Evolutionary conservation across 129 eudicot species (phyloP).

Genomic region (Lactuca saligna): DNA sequence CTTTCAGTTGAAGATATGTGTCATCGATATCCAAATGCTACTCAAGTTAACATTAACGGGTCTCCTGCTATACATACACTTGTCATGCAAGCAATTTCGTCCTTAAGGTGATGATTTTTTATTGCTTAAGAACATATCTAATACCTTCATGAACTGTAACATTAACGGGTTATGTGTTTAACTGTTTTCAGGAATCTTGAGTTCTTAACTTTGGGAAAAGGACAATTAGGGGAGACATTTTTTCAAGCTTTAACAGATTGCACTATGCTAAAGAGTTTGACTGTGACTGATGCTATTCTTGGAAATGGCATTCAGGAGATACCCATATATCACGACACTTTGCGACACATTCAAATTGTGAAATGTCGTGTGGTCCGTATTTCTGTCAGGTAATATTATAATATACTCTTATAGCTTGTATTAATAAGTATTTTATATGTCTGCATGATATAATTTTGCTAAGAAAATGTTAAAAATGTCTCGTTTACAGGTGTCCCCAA

Average conservation of each 20-base stretch:
- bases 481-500: conserved; percentile 78
- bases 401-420: conserved; percentile 8
- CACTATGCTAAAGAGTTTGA: conserved; percentile 65
- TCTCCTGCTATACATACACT: conserved; percentile 61
- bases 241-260: conserved; percentile 77
- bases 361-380: conserved; percentile 90
- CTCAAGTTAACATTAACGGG: conserved; percentile 67
- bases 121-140: not conserved
- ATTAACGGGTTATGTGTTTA: conserved; percentile 26
- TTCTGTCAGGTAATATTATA: conserved; percentile 60
- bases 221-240: conserved; percentile 81
- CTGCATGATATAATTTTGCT: conserved; percentile 5
- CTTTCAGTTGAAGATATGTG: conserved; percentile 92
- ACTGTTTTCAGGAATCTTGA: conserved; percentile 69
- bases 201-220: conserved; percentile 76
- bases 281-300: conserved; percentile 78
- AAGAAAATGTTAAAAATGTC: conserved; percentile 6
- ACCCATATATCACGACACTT: conserved; percentile 66
- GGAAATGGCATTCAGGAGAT: conserved; percentile 90
- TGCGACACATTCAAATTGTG: conserved; percentile 71
- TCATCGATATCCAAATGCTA: conserved; percentile 86
- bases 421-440: not conserved
- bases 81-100: conserved; percentile 73
- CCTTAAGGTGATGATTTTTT: conserved; percentile 52
- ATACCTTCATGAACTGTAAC: not conserved